A percentile compares a stretch with the other conserved stretches of the same genome.
Conservation (phyloP, 108 stramenopile genomes). For the Nitzschia palea region DNA sequence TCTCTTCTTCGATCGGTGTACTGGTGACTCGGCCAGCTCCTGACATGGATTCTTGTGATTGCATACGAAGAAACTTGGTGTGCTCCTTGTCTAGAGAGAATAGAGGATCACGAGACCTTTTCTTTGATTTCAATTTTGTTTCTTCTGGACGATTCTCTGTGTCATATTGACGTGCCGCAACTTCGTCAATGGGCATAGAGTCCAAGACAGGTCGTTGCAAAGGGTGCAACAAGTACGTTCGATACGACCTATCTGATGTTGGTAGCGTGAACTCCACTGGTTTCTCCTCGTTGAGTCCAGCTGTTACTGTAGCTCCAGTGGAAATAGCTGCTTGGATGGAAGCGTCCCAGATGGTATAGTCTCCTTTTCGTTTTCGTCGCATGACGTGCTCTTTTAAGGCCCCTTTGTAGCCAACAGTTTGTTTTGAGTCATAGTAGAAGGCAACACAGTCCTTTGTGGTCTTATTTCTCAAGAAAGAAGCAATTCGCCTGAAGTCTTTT, state of each 20-base stretch:
- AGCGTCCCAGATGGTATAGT: slow-evolving; percentile 75
- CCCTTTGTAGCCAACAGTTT: slow-evolving; percentile 79
- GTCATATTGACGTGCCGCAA: slow-evolving; percentile 25
- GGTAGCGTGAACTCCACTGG: slow-evolving; percentile 76
- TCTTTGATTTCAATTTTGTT: slow-evolving; percentile 27
- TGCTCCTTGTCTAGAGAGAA: slow-evolving; percentile 56
- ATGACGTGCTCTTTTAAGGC: slow-evolving; percentile 82
- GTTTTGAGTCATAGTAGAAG: slow-evolving; percentile 96
- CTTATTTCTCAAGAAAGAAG: slow-evolving; percentile 89
- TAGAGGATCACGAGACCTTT: slow-evolving; percentile 34
- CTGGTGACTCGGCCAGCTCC: background rate
- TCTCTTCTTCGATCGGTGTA: slow-evolving; percentile 6
- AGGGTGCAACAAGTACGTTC: slow-evolving; percentile 67
- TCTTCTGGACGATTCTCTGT: slow-evolving; percentile 35
- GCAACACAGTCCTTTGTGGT: slow-evolving; percentile 86
- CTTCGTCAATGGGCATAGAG: slow-evolving; percentile 42
- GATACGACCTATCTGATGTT: slow-evolving; percentile 50
- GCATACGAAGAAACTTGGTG: slow-evolving; percentile 48
- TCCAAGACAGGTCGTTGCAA: slow-evolving; percentile 63
- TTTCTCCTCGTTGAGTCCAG: slow-evolving; percentile 60
- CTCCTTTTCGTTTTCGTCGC: slow-evolving; percentile 73
- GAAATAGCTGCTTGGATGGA: slow-evolving; percentile 79
- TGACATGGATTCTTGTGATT: slow-evolving; percentile 48
- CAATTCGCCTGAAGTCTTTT: slow-evolving; percentile 95
- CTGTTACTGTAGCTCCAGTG: slow-evolving; percentile 66